phyloP scores from a whole-genome alignment of 192 early-diverging fungal genomes.

The Backusella circina region DNA sequence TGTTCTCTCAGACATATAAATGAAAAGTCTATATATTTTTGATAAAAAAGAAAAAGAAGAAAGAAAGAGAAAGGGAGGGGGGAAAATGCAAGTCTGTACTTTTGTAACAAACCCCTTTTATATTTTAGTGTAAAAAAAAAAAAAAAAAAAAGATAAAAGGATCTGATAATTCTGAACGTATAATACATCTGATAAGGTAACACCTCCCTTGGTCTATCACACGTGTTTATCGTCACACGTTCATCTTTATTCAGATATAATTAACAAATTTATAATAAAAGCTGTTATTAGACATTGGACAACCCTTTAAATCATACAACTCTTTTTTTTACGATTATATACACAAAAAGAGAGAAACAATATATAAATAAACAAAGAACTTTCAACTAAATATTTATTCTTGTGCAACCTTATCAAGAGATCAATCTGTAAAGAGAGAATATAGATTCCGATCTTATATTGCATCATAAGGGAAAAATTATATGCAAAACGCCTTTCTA shows the following conservation, averaged over 20 bases:
- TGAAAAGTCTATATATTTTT: not conserved
- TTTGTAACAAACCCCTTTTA: not conserved
- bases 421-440: not conserved
- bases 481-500: not conserved
- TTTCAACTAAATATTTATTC: not conserved
- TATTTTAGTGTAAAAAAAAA: not conserved
- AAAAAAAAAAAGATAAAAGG: not conserved
- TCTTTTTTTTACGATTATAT: not conserved
- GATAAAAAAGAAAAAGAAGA: not conserved
- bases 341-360: not conserved
- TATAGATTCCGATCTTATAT: not conserved
- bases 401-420: not conserved
- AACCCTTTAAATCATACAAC: no score
- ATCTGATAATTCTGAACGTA: not conserved
- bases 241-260: not conserved
- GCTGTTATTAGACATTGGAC: no score
- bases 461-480: not conserved
- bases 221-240: not conserved
- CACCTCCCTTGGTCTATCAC: not conserved
- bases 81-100: not conserved
- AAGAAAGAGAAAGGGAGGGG: not conserved
- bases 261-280: not conserved
- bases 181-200: not conserved
- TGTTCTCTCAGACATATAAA: not conserved
- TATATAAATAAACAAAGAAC: not conserved